Evolutionary conservation across 441 rosid genomes (phyloP), one percentile per base, ranked within the genome.

Genomic region (Eruca vesicaria): DNA sequence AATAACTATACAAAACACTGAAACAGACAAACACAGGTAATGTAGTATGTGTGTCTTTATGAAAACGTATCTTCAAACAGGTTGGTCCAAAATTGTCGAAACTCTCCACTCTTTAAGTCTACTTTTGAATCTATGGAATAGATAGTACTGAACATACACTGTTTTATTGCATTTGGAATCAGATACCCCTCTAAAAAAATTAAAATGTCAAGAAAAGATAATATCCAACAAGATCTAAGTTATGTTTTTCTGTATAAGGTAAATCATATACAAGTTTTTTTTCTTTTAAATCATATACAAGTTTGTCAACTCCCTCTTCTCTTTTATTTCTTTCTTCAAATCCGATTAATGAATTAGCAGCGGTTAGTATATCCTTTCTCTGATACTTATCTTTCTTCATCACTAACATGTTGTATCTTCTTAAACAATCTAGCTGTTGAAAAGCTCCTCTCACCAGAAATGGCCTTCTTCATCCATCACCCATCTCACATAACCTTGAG

Each of bases 391-490:
- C 61, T 63, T 76, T 41, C 64, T 56, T 75, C 63, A 31, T 68
- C 69, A 75, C 79, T 75, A 68, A 31, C 11, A 18, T 4, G 20
- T 53, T 81, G 20, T 53, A 82, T 70, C 78, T 36, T 28, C 66
- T 52, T 58, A 29, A 73, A 77, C 58, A 61, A 45, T 45, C 53
- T 15, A 45, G 15, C 53, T 6, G 20, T 6, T 76, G 63, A 26
- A 74, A 76, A 72, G 55, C 38, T 52, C 4, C 45, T 64, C 62
- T 87, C 81, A 86, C 41, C 38, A 82, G 86, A 72, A 86, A 67
- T 86, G 84, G 82, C 76, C 89, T 62, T 91, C 97, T 61, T 91
- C 97, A 19, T 90, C 68, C 31, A 70, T 81, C 45, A 96, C 92
- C 99, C 99, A 96, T 36, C 82, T 78, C 23, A 67, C 65, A 61